These are phyloP conservation scores for Colletotrichum horii DNA, from an alignment of 2,329 filamentous ascomycete species.

Conservation along the genomic window DNA sequence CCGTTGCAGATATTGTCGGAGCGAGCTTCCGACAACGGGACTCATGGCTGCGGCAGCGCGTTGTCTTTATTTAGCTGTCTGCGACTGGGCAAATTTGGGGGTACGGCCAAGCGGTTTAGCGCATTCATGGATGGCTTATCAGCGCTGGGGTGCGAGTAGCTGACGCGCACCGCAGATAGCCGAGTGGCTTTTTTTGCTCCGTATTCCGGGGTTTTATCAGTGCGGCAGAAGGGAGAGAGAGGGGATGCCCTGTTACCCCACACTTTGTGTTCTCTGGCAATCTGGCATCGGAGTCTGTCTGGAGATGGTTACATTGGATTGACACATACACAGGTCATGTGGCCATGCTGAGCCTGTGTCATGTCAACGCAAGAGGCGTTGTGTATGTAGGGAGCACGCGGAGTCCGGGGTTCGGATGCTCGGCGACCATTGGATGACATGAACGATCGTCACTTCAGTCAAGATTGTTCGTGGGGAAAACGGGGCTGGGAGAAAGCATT, in stretches of 20 bases:
- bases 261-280: not conserved
- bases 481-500: not conserved
- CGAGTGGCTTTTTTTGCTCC: not conserved
- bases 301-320: not conserved
- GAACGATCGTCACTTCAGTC: not conserved
- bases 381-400: not conserved
- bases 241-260: not conserved
- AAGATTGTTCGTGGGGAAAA: not conserved
- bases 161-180: not conserved
- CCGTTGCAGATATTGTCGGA: conserved; percentile 9
- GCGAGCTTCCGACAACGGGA: not conserved
- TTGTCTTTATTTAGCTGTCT: not conserved
- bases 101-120: not conserved
- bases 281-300: not conserved
- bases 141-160: not conserved
- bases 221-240: not conserved
- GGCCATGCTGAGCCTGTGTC: not conserved
- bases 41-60: not conserved
- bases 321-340: not conserved
- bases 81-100: not conserved
- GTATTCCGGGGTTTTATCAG: not conserved
- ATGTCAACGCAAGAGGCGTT: not conserved
- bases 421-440: not conserved
- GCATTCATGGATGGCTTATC: conserved; percentile 4
- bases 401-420: not conserved